These are phyloP conservation scores for Lodderomyces elongisporus DNA, from an alignment of 1,139 yeast genomes.

Conservation along the genomic window DNA sequence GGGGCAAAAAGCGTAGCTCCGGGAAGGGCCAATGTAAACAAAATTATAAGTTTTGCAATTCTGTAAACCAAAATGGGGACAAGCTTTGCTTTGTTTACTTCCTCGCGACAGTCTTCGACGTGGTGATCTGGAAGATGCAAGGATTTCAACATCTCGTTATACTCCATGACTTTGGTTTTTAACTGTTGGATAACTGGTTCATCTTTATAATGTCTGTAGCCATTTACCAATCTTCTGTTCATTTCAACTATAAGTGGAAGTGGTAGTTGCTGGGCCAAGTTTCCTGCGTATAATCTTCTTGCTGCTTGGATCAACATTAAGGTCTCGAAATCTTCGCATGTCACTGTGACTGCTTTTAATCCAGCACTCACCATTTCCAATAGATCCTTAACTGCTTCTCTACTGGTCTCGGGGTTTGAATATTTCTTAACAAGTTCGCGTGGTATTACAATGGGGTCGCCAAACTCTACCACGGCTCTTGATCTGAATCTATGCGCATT, in stretches of 20 bases:
- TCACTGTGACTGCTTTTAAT: slow-evolving; percentile 82
- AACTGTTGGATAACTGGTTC: slow-evolving; percentile 63
- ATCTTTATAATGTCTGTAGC: slow-evolving; percentile 69
- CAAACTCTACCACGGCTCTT: slow-evolving; percentile 92
- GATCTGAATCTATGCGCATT: slow-evolving; percentile 94
- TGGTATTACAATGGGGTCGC: slow-evolving; percentile 75
- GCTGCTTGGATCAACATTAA: slow-evolving; percentile 91
- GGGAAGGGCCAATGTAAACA: slow-evolving; percentile 68
- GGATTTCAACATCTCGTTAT: slow-evolving; percentile 62
- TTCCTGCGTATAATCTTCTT: slow-evolving; percentile 80
- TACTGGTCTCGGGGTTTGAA: slow-evolving; percentile 46
- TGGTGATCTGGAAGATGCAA: slow-evolving; percentile 86
- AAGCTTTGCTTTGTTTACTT: slow-evolving; percentile 39
- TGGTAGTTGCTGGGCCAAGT: slow-evolving; percentile 63
- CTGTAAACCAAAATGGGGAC: slow-evolving; percentile 50
- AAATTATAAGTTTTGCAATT: slow-evolving; percentile 46
- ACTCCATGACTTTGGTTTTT: slow-evolving; percentile 56
- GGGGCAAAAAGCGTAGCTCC: slow-evolving; percentile 85
- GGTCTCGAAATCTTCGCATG: slow-evolving; percentile 89
- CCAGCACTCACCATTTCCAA: slow-evolving; percentile 70
- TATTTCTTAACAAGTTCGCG: slow-evolving; percentile 62
- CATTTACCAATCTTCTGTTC: slow-evolving; percentile 78
- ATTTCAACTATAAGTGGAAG: slow-evolving; percentile 81
- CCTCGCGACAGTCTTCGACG: slow-evolving; percentile 59
- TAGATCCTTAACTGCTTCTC: slow-evolving; percentile 68